These are phyloP conservation scores for Fistulifera pelliculosa DNA, from an alignment of 108 stramenopile species.

Conservation along the genomic window DNA sequence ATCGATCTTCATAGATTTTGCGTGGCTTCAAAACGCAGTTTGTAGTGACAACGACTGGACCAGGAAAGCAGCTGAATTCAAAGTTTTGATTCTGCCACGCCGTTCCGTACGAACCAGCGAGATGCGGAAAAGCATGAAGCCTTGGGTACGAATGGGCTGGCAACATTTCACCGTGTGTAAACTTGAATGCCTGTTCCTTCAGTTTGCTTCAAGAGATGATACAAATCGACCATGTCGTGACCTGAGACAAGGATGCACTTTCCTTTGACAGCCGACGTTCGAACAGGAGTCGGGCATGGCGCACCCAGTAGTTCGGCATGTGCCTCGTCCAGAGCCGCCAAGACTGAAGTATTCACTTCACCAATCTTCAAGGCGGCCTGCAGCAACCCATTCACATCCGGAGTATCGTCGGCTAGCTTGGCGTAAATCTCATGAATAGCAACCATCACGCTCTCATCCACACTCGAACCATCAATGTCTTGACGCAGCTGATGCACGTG, in stretches of 20 bases:
- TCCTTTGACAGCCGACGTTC: conserved; percentile 54
- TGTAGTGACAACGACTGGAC: conserved; percentile 69
- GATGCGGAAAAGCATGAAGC: conserved; percentile 59
- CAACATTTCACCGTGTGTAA: conserved; percentile 86
- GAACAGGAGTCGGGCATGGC: conserved; percentile 56
- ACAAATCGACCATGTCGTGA: conserved; percentile 62
- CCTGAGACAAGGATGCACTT: conserved; percentile 74
- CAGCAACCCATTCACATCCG: conserved; percentile 60
- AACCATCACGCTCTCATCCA: conserved; percentile 37
- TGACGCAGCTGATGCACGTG: conserved; percentile 44
- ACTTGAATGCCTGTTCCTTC: conserved; percentile 81
- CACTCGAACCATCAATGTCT: conserved; percentile 17
- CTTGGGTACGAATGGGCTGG: conserved; percentile 77
- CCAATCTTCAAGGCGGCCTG: conserved; percentile 51
- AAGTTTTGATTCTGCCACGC: conserved; percentile 84
- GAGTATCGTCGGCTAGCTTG: conserved; percentile 43
- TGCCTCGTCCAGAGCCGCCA: conserved; percentile 54
- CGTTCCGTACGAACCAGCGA: conserved; percentile 72
- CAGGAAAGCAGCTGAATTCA: conserved; percentile 67
- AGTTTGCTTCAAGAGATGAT: conserved; percentile 63
- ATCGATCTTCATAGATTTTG: conserved; percentile 55
- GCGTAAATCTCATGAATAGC: conserved; percentile 53
- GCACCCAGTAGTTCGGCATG: conserved; percentile 51
- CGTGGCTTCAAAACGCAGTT: conserved; percentile 73
- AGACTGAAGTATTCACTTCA: conserved; percentile 44